Percentiles rank a stretch among this genome's conserved stretches.
phyloP scores from a whole-genome alignment of 2,329 filamentous ascomycete genomes.

The Thelonectria blattea region DNA sequence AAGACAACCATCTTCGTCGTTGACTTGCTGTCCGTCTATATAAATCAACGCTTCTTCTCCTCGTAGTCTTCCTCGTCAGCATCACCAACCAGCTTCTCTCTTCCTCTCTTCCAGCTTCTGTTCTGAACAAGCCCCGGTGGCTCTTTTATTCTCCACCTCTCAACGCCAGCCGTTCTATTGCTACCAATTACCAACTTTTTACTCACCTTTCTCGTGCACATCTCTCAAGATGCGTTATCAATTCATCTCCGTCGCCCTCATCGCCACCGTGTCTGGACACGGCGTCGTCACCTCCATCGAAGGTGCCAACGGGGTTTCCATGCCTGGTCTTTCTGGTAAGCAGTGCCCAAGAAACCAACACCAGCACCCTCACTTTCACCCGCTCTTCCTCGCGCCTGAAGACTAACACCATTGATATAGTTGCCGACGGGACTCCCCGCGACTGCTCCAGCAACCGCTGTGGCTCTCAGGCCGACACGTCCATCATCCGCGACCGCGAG shows the following conservation, averaged over 20 bases:
- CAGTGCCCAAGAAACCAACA: slow-evolving; percentile 2
- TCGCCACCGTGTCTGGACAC: slow-evolving; percentile 61
- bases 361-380: background rate
- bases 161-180: slow-evolving; percentile 19
- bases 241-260: slow-evolving; percentile 41
- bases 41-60: slow-evolving; percentile 4
- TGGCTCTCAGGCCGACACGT: slow-evolving; percentile 72
- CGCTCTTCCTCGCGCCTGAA: background rate
- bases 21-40: slow-evolving; percentile 11
- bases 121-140: slow-evolving; percentile 20
- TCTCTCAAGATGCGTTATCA: slow-evolving; percentile 40
- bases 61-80: background rate
- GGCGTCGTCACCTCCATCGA: slow-evolving; percentile 62
- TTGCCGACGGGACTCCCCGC: slow-evolving; percentile 70
- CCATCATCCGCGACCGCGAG: slow-evolving; percentile 69
- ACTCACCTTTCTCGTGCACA: background rate
- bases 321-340: slow-evolving; percentile 60
- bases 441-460: slow-evolving; percentile 67
- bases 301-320: slow-evolving; percentile 66
- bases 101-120: slow-evolving; percentile 6
- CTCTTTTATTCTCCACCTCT: slow-evolving; percentile 8
- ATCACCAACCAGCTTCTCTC: slow-evolving; percentile 3
- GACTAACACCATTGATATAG: slow-evolving; percentile 38
- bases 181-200: background rate
- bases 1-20: background rate